phyloP scores from a whole-genome alignment of 768 basidiomycete genomes.

The Lactarius deliciosus region DNA sequence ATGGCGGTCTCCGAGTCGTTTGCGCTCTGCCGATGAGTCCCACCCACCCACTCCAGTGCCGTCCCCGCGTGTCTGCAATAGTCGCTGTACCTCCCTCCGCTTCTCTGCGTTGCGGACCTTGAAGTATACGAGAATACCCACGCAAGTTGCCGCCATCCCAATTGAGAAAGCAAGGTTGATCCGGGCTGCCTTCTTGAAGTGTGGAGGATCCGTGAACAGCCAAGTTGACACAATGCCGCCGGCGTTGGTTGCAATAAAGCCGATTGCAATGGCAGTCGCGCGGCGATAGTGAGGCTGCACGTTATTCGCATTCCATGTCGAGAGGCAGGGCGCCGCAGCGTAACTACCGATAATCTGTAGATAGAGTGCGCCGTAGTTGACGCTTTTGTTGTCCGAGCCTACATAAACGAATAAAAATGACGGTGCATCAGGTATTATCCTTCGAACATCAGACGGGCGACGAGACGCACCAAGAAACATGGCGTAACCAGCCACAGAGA shows the following conservation, averaged over 20 bases:
- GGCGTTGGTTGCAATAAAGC: slow-evolving; percentile 30
- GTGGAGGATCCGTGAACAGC: slow-evolving; percentile 9
- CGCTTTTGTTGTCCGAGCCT: slow-evolving; percentile 29
- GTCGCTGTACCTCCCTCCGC: slow-evolving; percentile 6
- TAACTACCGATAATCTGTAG: slow-evolving; percentile 37
- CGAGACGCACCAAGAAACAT: slow-evolving; percentile 19
- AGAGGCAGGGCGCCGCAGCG: slow-evolving; percentile 31
- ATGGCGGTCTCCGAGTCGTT: not conserved
- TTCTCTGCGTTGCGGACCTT: slow-evolving; percentile 8
- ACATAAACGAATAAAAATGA: not conserved
- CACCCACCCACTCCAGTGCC: slow-evolving; percentile 12
- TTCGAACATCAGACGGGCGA: not conserved
- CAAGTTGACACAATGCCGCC: slow-evolving; percentile 19
- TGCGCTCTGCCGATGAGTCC: not conserved
- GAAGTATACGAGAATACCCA: slow-evolving; percentile 6
- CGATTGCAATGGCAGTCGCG: slow-evolving; percentile 32
- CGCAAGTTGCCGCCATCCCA: slow-evolving; percentile 2
- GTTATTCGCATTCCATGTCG: slow-evolving; percentile 36
- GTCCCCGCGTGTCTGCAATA: not conserved
- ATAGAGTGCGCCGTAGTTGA: slow-evolving; percentile 35
- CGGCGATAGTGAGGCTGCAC: slow-evolving; percentile 29
- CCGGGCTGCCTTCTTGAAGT: slow-evolving; percentile 16
- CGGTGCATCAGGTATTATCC: not conserved
- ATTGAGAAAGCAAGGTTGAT: slow-evolving; percentile 21
- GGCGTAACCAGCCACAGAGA: slow-evolving; percentile 20